Conservation (phyloP, 106 monocot species). For the Dendrobium chrysotoxum region DNA sequence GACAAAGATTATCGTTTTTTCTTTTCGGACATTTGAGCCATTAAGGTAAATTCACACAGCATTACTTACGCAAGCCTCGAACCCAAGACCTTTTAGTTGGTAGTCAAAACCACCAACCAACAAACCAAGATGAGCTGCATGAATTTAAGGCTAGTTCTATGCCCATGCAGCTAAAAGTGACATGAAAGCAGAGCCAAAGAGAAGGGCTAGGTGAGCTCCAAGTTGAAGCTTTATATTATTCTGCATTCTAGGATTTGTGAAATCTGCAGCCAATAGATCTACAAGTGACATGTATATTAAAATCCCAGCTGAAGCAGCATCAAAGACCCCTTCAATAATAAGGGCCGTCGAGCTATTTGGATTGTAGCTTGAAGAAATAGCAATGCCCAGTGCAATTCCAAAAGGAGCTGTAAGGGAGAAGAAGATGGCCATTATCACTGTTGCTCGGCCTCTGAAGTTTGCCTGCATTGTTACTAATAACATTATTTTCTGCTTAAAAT, state of each 20-base stretch:
- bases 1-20: no score
- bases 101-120: no score
- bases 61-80: no score
- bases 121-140: no score
- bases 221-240: slow-evolving; percentile 17
- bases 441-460: slow-evolving; percentile 16
- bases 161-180: slow-evolving; percentile 24
- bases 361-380: slow-evolving; percentile 15
- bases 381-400: slow-evolving; percentile 22
- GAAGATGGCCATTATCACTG: slow-evolving; percentile 22
- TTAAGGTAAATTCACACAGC: no score
- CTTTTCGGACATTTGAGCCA: no score
- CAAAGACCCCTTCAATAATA: slow-evolving; percentile 22
- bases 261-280: slow-evolving; percentile 22
- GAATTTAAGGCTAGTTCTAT: background rate
- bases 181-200: slow-evolving; percentile 22
- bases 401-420: slow-evolving; percentile 29
- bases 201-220: slow-evolving; percentile 5
- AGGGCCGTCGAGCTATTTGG: slow-evolving; percentile 16
- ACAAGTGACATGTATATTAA: slow-evolving; percentile 30
- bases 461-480: slow-evolving; percentile 7
- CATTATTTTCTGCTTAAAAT: no score
- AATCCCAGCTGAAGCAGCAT: slow-evolving; percentile 24
- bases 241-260: slow-evolving; percentile 20
- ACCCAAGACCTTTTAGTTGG: no score